A percentile compares a stretch with the other conserved stretches of the same genome.
These are phyloP conservation scores for Scenedesmus sp. DNA, from an alignment of 163 green algal species.

Conservation along the genomic window DNA sequence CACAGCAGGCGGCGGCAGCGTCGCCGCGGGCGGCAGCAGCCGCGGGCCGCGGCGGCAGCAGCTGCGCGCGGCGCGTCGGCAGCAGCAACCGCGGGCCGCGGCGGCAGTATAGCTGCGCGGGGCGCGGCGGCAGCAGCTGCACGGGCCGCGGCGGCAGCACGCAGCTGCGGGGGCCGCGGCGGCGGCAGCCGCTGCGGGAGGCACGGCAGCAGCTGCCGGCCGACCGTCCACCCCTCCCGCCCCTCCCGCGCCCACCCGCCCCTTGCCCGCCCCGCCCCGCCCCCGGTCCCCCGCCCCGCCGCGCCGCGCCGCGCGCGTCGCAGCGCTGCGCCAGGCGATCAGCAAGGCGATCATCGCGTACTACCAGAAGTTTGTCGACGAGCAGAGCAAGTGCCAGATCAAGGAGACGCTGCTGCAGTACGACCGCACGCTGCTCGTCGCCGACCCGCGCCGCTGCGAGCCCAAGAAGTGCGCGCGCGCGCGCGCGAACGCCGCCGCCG, in stretches of 20 bases:
- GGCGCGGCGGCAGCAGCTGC: neutral
- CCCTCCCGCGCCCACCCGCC: too few species aligned
- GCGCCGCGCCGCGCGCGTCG: constrained; percentile 9
- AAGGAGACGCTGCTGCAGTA: constrained; percentile 97
- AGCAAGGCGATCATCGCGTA: constrained; percentile 98
- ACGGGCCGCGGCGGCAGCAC: neutral
- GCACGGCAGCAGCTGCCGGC: neutral
- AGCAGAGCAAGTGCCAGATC: constrained; percentile 96
- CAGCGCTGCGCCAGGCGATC: constrained; percentile 97
- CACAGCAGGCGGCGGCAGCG: neutral
- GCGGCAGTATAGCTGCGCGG: too few species aligned
- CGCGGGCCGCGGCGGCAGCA: neutral
- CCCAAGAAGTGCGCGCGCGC: constrained; percentile 94
- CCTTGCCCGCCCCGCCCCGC: too few species aligned
- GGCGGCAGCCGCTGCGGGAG: neutral
- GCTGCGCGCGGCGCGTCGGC: too few species aligned
- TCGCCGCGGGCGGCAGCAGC: neutral
- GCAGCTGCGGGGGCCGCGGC: neutral
- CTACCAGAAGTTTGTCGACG: constrained; percentile 99
- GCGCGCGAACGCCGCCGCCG: neutral
- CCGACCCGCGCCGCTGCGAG: constrained; percentile 96
- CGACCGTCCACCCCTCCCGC: too few species aligned
- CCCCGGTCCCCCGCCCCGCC: too few species aligned
- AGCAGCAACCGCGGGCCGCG: too few species aligned
- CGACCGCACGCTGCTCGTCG: constrained; percentile 98